Evolutionary conservation across 2,329 filamentous ascomycete genomes (phyloP).

Genomic region (Calonectria henricotiae): DNA sequence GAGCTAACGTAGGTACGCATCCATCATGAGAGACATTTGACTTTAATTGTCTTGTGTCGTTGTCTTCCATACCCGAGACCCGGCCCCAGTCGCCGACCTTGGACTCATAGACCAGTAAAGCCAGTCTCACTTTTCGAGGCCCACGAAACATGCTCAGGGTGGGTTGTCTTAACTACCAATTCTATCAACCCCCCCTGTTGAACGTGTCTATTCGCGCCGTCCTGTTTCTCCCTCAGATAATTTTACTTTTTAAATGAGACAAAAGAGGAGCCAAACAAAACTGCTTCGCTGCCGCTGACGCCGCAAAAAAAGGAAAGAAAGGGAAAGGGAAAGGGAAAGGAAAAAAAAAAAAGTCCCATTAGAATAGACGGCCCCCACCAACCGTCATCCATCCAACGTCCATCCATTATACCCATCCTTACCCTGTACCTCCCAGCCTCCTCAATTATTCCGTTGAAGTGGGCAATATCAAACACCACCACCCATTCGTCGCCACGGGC

Average conservation of each 20-base stretch:
- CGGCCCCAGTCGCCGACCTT: neutral
- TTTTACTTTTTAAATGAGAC: neutral
- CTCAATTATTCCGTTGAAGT: conserved; percentile 40
- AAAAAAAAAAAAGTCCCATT: neutral
- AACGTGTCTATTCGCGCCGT: neutral
- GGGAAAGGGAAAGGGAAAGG: neutral
- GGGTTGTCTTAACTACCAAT: neutral
- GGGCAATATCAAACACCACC: conserved; percentile 36
- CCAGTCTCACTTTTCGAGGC: conserved; percentile 1
- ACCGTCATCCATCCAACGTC: conserved; percentile 1
- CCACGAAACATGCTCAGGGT: neutral
- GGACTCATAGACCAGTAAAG: conserved; percentile 23
- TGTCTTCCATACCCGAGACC: conserved; percentile 30
- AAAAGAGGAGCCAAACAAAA: neutral
- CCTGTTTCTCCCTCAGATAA: neutral
- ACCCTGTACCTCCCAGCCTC: conserved; percentile 51
- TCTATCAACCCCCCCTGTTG: neutral
- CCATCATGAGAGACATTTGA: conserved; percentile 17
- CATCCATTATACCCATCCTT: conserved; percentile 29
- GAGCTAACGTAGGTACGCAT: conserved; percentile 34
- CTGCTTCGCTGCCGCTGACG: conserved; percentile 4
- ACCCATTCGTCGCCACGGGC: conserved; percentile 46
- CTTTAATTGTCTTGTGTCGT: conserved; percentile 3
- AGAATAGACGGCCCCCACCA: neutral
- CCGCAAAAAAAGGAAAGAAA: conserved; percentile 2